Conservation (phyloP, 768 basidiomycete genomes). For the Mycena polygramma region DNA sequence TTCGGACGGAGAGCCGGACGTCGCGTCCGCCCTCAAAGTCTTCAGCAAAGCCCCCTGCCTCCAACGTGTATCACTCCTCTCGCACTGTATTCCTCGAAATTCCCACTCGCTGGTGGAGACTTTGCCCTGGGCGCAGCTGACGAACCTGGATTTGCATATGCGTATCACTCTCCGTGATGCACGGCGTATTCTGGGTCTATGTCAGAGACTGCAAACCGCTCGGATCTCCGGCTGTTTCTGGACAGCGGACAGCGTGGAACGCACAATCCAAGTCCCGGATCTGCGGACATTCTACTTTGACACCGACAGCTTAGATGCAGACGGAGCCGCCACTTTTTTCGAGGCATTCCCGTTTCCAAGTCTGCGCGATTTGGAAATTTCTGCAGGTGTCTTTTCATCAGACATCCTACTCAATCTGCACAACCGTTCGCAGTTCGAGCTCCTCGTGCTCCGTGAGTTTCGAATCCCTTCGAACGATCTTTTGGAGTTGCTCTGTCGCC, state of each 20-base stretch:
- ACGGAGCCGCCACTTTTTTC: not conserved
- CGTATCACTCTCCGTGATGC: not conserved
- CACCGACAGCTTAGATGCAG: not conserved
- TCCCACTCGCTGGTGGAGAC: not conserved
- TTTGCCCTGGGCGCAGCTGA: not conserved
- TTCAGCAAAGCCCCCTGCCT: not conserved
- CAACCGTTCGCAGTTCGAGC: not conserved
- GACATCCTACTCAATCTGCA: not conserved
- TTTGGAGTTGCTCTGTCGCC: not conserved
- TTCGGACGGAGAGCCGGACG: not conserved
- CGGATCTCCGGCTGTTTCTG: not conserved
- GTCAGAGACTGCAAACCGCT: not conserved
- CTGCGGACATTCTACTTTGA: not conserved
- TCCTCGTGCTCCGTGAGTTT: not conserved
- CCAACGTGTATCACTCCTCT: not conserved
- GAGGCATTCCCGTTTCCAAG: not conserved
- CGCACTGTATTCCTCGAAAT: not conserved
- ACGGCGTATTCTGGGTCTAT: not conserved
- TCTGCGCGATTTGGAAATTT: not conserved
- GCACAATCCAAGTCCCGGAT: not conserved
- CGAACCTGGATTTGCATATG: not conserved
- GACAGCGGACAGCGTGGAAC: not conserved
- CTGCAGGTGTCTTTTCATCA: not conserved
- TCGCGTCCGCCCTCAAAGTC: not conserved
- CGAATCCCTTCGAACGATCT: not conserved